Conservation (phyloP, 257 asterid species). For the Plantago elongata region DNA sequence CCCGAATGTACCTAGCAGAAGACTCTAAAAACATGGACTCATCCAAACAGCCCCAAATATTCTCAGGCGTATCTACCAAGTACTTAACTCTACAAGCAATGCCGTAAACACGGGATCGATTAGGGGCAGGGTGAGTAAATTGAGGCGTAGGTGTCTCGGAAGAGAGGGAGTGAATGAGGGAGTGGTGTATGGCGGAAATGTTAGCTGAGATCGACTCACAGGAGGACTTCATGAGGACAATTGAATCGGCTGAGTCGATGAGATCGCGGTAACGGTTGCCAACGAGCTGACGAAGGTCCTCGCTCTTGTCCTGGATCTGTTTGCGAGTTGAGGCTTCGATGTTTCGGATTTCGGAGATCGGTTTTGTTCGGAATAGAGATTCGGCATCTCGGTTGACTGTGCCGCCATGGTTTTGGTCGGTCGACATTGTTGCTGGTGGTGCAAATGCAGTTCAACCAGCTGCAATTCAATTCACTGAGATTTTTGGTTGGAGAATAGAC, state of each 20-base stretch:
- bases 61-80: slow-evolving; percentile 96
- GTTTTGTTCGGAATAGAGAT: slow-evolving; percentile 76
- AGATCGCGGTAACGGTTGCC: slow-evolving; percentile 96
- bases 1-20: slow-evolving; percentile 84
- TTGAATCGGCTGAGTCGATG: slow-evolving; percentile 94
- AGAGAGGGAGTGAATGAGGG: slow-evolving; percentile 59
- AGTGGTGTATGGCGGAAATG: slow-evolving; percentile 56
- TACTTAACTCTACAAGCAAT: slow-evolving; percentile 96
- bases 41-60: slow-evolving; percentile 98
- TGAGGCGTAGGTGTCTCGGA: slow-evolving; percentile 62
- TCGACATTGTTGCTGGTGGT: too few relatives aligned
- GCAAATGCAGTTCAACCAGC: too few relatives aligned
- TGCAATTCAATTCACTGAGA: too few relatives aligned
- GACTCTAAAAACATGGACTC: slow-evolving; percentile 91
- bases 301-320: slow-evolving; percentile 92
- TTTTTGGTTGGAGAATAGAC: too few relatives aligned
- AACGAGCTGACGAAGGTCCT: slow-evolving; percentile 90
- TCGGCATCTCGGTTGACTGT: slow-evolving; percentile 90
- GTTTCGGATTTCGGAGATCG: slow-evolving; percentile 83
- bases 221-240: slow-evolving; percentile 83
- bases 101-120: slow-evolving; percentile 62
- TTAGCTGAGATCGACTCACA: slow-evolving; percentile 80
- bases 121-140: slow-evolving; percentile 44
- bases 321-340: slow-evolving; percentile 78
- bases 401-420: slow-evolving; percentile 29